Percentiles rank a stretch among this genome's conserved stretches.
phyloP scores from a whole-genome alignment of 768 basidiomycete genomes.

The Glaciozyma martinii region DNA sequence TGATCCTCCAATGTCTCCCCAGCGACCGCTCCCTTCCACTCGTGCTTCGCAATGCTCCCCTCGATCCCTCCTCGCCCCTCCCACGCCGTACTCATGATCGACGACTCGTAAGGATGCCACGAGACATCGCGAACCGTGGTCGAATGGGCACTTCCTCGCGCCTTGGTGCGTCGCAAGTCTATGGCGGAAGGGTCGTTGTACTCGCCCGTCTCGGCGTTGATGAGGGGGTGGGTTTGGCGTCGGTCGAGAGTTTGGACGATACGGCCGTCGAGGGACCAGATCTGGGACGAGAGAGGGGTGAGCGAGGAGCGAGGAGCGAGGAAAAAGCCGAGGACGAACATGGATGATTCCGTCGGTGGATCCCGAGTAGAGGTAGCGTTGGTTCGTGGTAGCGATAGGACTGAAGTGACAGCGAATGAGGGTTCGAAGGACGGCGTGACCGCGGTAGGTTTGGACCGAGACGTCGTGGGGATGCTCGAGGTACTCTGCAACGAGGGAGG shows the following conservation, averaged over 20 bases:
- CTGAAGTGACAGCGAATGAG: constrained; percentile 96
- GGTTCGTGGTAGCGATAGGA: constrained; percentile 79
- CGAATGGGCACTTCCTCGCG: constrained; percentile 3
- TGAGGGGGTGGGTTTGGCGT: constrained; percentile 58
- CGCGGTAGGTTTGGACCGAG: constrained; percentile 63
- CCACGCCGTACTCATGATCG: constrained; percentile 89
- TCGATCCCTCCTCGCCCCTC: constrained; percentile 47
- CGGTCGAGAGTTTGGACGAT: constrained; percentile 78
- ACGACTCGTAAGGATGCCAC: constrained; percentile 89
- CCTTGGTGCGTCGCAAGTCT: constrained; percentile 16
- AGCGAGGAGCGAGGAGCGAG: constrained; percentile 2
- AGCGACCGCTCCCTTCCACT: constrained; percentile 53
- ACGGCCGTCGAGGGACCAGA: constrained; percentile 89
- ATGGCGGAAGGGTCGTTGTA: constrained; percentile 58
- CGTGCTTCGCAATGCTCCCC: constrained; percentile 73
- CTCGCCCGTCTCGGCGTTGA: constrained; percentile 33
- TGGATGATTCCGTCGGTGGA: constrained; percentile 77
- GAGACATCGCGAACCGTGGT: constrained; percentile 82
- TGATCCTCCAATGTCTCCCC: constrained; percentile 20
- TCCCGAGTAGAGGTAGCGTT: constrained; percentile 88
- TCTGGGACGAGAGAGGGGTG: constrained; percentile 45
- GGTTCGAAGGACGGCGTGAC: constrained; percentile 79
- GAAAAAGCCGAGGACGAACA: constrained; percentile 45
- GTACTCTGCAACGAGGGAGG: not conserved
- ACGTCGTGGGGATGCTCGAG: constrained; percentile 25